A percentile compares a stretch with the other conserved stretches of the same genome.
Conservation (phyloP, 179 eudicot species). For the Drosera spatulata region DNA sequence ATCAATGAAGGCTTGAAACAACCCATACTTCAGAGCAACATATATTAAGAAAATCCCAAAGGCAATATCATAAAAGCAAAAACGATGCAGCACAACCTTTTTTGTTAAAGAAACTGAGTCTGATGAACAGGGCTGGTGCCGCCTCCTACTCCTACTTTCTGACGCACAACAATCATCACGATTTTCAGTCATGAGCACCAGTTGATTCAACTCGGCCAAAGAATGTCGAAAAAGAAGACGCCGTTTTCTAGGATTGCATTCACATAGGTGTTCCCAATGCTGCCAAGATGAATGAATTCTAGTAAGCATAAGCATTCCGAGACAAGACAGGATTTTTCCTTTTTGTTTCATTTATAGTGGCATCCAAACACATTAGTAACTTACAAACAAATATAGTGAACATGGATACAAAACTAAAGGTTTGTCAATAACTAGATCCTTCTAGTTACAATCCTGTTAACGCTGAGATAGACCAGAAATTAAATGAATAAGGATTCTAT, state of each 20-base stretch:
- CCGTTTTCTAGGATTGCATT: conserved; percentile 71
- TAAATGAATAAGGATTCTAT: too few species aligned
- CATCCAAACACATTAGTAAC: too few species aligned
- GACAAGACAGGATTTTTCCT: not conserved
- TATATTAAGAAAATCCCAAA: too few species aligned
- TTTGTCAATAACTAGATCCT: too few species aligned
- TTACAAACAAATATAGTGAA: too few species aligned
- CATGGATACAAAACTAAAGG: too few species aligned
- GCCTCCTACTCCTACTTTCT: conserved; percentile 23
- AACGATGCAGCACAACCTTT: conserved; percentile 39
- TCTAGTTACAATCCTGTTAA: too few species aligned
- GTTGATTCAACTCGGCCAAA: conserved; percentile 59
- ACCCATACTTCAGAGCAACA: too few species aligned
- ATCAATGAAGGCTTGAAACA: too few species aligned
- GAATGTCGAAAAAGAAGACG: conserved; percentile 77
- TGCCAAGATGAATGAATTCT: conserved; percentile 20
- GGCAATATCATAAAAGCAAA: not conserved
- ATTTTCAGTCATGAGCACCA: conserved; percentile 34
- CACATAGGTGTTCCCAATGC: conserved; percentile 97
- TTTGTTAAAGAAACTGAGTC: conserved; percentile 47
- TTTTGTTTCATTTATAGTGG: too few species aligned
- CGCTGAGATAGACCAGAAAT: too few species aligned
- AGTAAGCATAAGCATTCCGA: conserved; percentile 2
- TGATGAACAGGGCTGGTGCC: conserved; percentile 22
- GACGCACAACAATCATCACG: conserved; percentile 16